Percentiles rank a stretch among this genome's conserved stretches.
phyloP scores from a whole-genome alignment of 2,329 filamentous ascomycete species.

The Arthrobotrys iridis region DNA sequence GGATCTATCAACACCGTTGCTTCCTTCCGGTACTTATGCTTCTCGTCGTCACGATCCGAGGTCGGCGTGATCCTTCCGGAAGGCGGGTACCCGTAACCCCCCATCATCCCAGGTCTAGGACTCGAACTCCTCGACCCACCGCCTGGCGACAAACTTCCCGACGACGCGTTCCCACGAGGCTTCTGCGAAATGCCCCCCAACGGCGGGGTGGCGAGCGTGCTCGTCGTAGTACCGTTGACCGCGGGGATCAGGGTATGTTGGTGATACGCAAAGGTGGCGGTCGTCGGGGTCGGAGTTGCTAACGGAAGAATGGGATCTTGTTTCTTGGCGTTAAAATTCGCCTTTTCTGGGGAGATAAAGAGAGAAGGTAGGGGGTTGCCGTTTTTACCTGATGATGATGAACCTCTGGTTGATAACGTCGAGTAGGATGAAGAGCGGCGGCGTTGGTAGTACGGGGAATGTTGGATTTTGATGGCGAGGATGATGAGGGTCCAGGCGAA shows the following conservation, averaged over 20 bases:
- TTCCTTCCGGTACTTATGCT: constrained; percentile 49
- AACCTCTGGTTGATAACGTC: too few relatives aligned
- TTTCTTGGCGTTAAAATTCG: constrained; percentile 56
- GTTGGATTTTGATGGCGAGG: constrained; percentile 47
- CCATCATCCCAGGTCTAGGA: constrained; percentile 21
- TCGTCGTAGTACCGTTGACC: constrained; percentile 52
- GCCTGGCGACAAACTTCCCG: constrained; percentile 35
- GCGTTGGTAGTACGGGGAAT: constrained; percentile 37
- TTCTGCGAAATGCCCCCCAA: constrained; percentile 35
- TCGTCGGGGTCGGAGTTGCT: constrained; percentile 51
- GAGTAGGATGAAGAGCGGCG: too few relatives aligned
- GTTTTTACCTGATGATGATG: constrained; percentile 50
- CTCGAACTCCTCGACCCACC: constrained; percentile 35
- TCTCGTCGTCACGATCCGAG: constrained; percentile 48
- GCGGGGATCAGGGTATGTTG: constrained; percentile 50
- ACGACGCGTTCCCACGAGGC: constrained; percentile 19
- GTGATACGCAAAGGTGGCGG: constrained; percentile 47
- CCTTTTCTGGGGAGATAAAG: constrained; percentile 54
- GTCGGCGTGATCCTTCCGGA: constrained; percentile 29
- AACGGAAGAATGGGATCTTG: constrained; percentile 49
- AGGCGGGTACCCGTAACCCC: constrained; percentile 43
- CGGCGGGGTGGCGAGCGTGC: constrained; percentile 45
- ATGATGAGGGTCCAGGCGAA: constrained; percentile 65
- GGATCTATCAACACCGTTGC: constrained; percentile 29
- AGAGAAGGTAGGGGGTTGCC: constrained; percentile 41